Conservation (phyloP, 2,329 filamentous ascomycete species). For the Exophiala mesophila region DNA sequence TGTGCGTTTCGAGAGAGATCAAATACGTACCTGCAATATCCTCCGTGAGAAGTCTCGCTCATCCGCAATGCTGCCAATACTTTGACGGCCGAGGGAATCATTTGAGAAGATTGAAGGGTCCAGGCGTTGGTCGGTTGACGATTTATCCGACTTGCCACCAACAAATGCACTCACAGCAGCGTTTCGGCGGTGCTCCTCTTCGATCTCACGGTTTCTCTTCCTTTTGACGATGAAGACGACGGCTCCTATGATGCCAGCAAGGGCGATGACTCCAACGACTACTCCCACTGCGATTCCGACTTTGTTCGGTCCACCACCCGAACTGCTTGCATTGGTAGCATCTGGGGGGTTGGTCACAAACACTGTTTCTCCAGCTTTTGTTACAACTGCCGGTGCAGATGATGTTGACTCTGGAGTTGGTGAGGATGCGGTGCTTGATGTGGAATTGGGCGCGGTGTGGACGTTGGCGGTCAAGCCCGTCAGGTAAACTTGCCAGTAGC, state of each 20-base stretch:
- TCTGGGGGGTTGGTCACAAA: conserved; percentile 34
- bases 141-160: conserved; percentile 54
- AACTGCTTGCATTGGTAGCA: conserved; percentile 21
- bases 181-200: conserved; percentile 79
- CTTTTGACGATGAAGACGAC: conserved; percentile 70
- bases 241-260: conserved; percentile 63
- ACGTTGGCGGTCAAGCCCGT: conserved; percentile 45
- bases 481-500: conserved; percentile 48
- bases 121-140: conserved; percentile 75
- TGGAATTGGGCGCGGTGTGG: conserved; percentile 25
- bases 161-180: conserved; percentile 71
- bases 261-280: conserved; percentile 72
- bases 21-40: conserved; percentile 89
- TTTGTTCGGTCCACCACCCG: conserved; percentile 56
- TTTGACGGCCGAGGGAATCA: conserved; percentile 59
- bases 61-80: conserved; percentile 93
- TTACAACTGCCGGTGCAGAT: conserved; percentile 17
- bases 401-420: conserved; percentile 41
- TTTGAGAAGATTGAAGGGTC: conserved; percentile 78
- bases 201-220: conserved; percentile 69
- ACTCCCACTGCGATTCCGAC: conserved; percentile 82
- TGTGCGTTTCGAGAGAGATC: too few species aligned
- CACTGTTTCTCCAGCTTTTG: conserved; percentile 32
- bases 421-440: conserved; percentile 42
- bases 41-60: conserved; percentile 95